phyloP scores from a whole-genome alignment of 2,329 filamentous ascomycete genomes.

The Monilinia aucupariae region DNA sequence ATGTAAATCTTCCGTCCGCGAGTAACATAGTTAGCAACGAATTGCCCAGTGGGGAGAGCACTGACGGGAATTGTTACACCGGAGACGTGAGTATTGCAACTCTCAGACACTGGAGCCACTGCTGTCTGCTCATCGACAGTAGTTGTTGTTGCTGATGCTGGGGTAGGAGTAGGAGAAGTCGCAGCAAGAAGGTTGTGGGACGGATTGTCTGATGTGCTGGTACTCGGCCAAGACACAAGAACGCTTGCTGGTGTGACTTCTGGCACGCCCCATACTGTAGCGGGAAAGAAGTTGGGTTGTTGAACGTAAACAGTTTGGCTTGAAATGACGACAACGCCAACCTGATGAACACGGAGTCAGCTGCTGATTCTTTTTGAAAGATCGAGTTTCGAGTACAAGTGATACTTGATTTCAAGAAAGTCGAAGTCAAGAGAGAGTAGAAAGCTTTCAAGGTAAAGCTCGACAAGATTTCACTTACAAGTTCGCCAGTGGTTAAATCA shows the following conservation, averaged over 20 bases:
- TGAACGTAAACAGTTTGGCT: conserved; percentile 2
- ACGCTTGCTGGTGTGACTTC: neutral
- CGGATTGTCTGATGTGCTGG: neutral
- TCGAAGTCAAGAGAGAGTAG: neutral
- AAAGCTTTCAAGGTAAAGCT: neutral
- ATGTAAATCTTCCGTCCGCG: no score
- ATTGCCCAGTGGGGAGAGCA: no score
- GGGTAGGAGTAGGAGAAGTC: neutral
- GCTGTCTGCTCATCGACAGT: neutral
- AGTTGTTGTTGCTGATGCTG: neutral
- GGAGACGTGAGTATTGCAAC: no score
- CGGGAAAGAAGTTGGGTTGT: conserved; percentile 2
- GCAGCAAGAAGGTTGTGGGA: no score
- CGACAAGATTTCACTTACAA: neutral
- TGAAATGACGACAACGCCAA: neutral
- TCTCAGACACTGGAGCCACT: neutral
- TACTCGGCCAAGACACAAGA: neutral
- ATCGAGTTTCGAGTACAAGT: neutral
- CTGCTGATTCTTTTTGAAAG: neutral
- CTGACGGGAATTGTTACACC: no score
- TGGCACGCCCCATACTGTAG: neutral
- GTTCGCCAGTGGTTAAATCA: neutral
- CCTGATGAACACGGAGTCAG: neutral
- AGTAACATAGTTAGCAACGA: no score
- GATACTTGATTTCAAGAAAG: no score